Base-by-base conservation (phyloP, 768 basidiomycete species). In the Tubosaeta sp. region DNA sequence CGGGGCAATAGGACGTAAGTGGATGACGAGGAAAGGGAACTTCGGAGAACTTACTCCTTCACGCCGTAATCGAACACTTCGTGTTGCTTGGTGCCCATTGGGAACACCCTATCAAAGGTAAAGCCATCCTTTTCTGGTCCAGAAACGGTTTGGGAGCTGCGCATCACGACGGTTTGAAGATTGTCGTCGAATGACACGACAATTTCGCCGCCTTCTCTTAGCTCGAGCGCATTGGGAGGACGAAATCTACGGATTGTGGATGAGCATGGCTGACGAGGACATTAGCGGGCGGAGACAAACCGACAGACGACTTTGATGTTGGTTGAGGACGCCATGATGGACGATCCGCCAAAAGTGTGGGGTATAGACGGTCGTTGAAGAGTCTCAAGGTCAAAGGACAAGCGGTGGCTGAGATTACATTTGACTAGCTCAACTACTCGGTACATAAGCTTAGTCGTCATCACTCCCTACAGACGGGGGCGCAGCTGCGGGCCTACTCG, bases 261-360 rank as follows among this genome's bases (percentile, higher is more conserved):
- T 63, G 34, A 52, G 50, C 21, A 42, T 14, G 50, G 41, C 39
- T 30, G 49, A 61, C 4, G 29, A 31, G 19, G 42, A 29, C 16
- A n/a, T 27, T 32, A 43, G 51, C 46, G 53, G 43, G 34, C n/a
- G 53, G 38, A 40, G 45, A 73, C 92, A 60, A 61, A 94, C 95
- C 95, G 92, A 80, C 95, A 98, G 58, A 99, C 92, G 66, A 99
- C 96, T 78, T 98, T 95, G 80, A 95, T 94, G 69, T 94, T 94
- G 59, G 84, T 93, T 55, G 76, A 75, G 59, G 84, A 80, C 66
- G 84, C 84, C 73, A 86, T 82, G 74, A 78, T 80, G 66, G 65
- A 61, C 58, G 58, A 66, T 67, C 64, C 57, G 62, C 55, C 49
- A 52, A 40, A 22, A 6, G 49, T 48, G 54, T 51, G 51, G 55